A percentile compares a stretch with the other conserved stretches of the same genome.
Conservation (phyloP, 139 green algal genomes). For the Spirogloea muscicola region DNA sequence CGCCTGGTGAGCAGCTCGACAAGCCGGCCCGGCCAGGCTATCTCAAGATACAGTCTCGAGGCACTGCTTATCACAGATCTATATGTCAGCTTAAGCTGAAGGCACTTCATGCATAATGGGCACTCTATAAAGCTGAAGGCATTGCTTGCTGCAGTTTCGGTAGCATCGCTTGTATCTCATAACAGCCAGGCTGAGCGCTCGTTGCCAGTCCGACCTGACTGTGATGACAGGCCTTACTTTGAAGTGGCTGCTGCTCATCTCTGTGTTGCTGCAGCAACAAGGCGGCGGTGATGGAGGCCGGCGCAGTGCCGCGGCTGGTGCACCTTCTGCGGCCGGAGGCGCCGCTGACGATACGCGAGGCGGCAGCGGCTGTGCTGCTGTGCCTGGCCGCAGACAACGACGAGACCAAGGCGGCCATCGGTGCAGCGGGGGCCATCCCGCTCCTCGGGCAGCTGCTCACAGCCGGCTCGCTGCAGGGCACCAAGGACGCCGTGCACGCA, state of each 20-base stretch:
- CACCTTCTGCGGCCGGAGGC: not conserved
- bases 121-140: too few species aligned
- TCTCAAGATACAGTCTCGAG: not conserved
- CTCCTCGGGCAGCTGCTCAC: conserved; percentile 13
- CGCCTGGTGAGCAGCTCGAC: conserved; percentile 12
- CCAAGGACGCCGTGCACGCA: conserved; percentile 12
- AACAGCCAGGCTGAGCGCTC: conserved; percentile 19
- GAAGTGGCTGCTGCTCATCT: conserved; percentile 4
- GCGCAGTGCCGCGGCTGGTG: not conserved
- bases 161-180: conserved; percentile 14
- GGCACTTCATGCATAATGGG: too few species aligned
- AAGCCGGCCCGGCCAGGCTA: not conserved
- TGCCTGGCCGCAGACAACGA: conserved; percentile 7
- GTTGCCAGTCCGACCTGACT: conserved; percentile 7
- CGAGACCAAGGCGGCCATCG: conserved; percentile 26
- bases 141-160: too few species aligned
- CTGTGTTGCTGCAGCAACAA: not conserved
- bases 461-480: not conserved
- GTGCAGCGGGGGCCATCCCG: conserved; percentile 20
- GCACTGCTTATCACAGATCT: too few species aligned
- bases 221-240: conserved; percentile 7
- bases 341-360: conserved; percentile 6
- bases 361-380: conserved; percentile 6
- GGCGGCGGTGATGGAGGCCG: not conserved
- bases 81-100: too few species aligned